Base-by-base conservation (phyloP, 257 asterid species). In the Fraxinus excelsior region DNA sequence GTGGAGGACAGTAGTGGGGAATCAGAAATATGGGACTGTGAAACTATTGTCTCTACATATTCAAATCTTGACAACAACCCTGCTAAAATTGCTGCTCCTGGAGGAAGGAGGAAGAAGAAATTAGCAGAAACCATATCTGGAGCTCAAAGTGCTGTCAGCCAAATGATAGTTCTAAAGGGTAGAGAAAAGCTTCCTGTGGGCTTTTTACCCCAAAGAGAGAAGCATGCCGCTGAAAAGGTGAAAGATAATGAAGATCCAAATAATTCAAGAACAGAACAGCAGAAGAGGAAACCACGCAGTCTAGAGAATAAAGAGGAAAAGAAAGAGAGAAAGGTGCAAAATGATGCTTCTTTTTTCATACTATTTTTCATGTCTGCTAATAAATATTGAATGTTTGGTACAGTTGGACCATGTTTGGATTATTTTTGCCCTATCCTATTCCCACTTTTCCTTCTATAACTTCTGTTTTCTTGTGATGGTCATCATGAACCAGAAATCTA, bases 61-160 rank as follows among this genome's bases (percentile, higher is more conserved):
- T 89, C 99, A 62, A 90, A 91, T 76, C 91, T 91, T 25, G 98
- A 95, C 81, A 93, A 95, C 85, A 97, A 91, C 82, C 98, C 98
- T 44, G 97, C 90, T 31, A 91, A 89, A 86, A 95, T 95, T 79
- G 97, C 85, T 74, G 91, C 88, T 81, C 96, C 98, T 4, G 97
- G 83, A 64, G 64, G 70, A 13, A 84, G 95, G 87, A 94, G 96
- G 80, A 87, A 85, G 85, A 94, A 87, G 87, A 92, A 84, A 81
- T 75, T 94, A 76, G 80, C 87, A 14, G 92, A 92, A 69, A 83
- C 88, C n/a, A 31, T 88, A 76, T 79, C 86, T 21, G 87, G 84
- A 72, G 80, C 85, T 23, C 80, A 89, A 69, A 79, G 80, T 60
- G 77, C 79, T 32, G 37, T 92, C 60, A 80, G 53, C 31, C 86